Base-by-base conservation (phyloP, 345 rosid genomes). In the Eucalyptus globulus region DNA sequence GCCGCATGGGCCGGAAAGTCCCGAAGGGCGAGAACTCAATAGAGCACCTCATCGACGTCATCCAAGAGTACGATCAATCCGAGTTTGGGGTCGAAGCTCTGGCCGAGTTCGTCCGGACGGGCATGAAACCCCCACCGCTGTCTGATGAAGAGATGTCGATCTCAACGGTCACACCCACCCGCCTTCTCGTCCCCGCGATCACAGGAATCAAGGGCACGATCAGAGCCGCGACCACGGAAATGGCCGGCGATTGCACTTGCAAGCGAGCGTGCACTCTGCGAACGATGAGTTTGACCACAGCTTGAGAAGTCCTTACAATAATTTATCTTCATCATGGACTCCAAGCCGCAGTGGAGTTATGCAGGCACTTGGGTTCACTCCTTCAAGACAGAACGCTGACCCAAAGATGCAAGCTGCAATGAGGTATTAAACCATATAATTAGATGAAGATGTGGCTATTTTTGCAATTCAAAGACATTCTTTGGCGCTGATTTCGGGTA, bases 51-150 rank as follows among this genome's bases (percentile, higher is more conserved):
- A 94, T 95, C 49, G 96, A 95, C 90, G 94, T 93, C 89, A 94
- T 95, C 43, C 97, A 94, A 88, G 92, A 91, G 51, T 95, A 95
- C 67, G 96, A 94, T 87, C 95, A 92, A 24, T 94, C 97, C 2
- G 93, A 94, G 11, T 50, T 76, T 7, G 95, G 97, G 34, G 96
- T 94, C 6, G 95, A 92, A 85, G 94, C 88, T 21, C 49, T 95
- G 1, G 95, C 96, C 4, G 94, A 94, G 87, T 95, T 94, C 40
- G 95, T 92, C 9, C 90, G 88, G 11, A 93, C 94, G 1, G 97
- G 96, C 34, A 53, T 91, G 93, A 95, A 89, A 88, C 97, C 96
- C 4, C 95, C 95, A 2, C 90, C 89, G 21, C 85, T 95, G 85
- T 67, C 91, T 5, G 89, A 89, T 6, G 93, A 90, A 76, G 92